Percentiles rank a stretch among this genome's conserved stretches.
These are phyloP conservation scores for Chrysosporium keratinophilum DNA, from an alignment of 2,329 filamentous ascomycete genomes.

Conservation along the genomic window DNA sequence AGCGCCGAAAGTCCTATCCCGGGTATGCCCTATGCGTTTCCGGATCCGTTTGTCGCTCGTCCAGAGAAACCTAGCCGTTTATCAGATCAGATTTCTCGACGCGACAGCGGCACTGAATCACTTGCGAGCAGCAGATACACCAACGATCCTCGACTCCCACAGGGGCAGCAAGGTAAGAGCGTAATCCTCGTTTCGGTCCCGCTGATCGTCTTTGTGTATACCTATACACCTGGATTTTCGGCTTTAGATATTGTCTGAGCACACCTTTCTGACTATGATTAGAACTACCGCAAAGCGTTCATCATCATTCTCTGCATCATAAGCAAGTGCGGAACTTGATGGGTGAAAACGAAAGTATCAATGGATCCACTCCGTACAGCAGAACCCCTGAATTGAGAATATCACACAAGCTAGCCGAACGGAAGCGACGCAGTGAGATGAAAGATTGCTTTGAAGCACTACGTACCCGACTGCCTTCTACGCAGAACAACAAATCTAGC, in stretches of 20 bases:
- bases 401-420: constrained; percentile 42
- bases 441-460: constrained; percentile 43
- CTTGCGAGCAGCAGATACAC: constrained; percentile 40
- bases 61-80: constrained; percentile 18
- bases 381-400: constrained; percentile 41
- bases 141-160: constrained; percentile 40
- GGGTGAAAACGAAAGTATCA: constrained; percentile 35
- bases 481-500: constrained; percentile 42
- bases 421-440: constrained; percentile 44
- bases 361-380: constrained; percentile 39
- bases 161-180: constrained; percentile 41
- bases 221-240: background rate
- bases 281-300: constrained; percentile 40
- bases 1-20: constrained; percentile 41
- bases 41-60: constrained; percentile 38
- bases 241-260: background rate
- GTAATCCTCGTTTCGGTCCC: constrained; percentile 1
- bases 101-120: constrained; percentile 40
- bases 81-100: constrained; percentile 33
- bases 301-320: constrained; percentile 41
- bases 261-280: constrained; percentile 10
- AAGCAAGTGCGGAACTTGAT: constrained; percentile 41
- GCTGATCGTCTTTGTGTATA: background rate
- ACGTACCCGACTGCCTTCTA: constrained; percentile 36
- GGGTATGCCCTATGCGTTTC: constrained; percentile 43